These are phyloP conservation scores for Diplodia seriata DNA, from an alignment of 2,329 filamentous ascomycete species.

Conservation along the genomic window DNA sequence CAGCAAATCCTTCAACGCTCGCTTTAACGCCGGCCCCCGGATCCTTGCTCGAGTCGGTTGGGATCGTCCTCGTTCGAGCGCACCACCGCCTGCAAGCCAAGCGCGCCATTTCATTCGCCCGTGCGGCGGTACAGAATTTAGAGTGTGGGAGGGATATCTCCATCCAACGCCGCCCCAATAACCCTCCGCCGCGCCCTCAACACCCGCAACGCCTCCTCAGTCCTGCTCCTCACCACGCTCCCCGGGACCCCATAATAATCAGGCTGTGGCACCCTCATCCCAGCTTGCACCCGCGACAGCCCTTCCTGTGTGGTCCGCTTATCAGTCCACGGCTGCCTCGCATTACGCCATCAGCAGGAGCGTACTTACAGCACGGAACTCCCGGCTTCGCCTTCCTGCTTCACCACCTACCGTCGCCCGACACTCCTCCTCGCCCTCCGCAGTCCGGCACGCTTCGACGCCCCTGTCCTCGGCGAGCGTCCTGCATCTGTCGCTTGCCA, in stretches of 20 bases:
- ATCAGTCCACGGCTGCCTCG: conserved; percentile 31
- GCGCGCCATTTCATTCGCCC: conserved; percentile 30
- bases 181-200: conserved; percentile 24
- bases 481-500: conserved; percentile 20
- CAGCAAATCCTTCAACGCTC: conserved; percentile 34
- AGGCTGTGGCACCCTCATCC: conserved; percentile 14
- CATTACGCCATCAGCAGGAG: conserved; percentile 31
- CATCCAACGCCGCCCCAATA: conserved; percentile 31
- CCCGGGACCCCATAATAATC: conserved; percentile 29
- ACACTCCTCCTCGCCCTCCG: conserved; percentile 2
- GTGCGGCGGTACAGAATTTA: conserved; percentile 32
- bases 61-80: conserved; percentile 31
- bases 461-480: conserved; percentile 16
- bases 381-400: conserved; percentile 30
- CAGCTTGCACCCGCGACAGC: conserved; percentile 21
- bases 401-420: conserved; percentile 1
- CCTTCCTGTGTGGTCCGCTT: conserved; percentile 29
- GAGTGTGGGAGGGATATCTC: conserved; percentile 32
- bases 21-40: conserved; percentile 19
- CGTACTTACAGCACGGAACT: conserved; percentile 25
- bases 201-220: conserved; percentile 30
- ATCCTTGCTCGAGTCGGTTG: conserved; percentile 32
- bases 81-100: conserved; percentile 31
- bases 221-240: conserved; percentile 24
- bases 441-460: neutral